These are phyloP conservation scores for Myrmaecium sp. DNA, from an alignment of 2,329 filamentous ascomycete species.

Conservation along the genomic window DNA sequence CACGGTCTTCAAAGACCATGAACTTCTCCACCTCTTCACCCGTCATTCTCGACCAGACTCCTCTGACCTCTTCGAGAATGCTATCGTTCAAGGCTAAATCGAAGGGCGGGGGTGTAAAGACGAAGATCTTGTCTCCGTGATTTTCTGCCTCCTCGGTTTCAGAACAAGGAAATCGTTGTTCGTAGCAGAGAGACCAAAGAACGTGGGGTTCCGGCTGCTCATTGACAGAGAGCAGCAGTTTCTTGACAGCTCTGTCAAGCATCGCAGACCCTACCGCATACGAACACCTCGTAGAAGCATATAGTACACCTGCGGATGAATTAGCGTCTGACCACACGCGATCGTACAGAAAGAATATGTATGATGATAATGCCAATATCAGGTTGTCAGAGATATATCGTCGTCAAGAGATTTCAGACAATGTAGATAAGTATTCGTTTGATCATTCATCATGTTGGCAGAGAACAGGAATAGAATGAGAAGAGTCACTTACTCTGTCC, in stretches of 20 bases:
- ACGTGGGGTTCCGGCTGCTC: constrained; percentile 20
- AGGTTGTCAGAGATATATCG: constrained; percentile 78
- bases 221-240: constrained; percentile 23
- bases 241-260: constrained; percentile 24
- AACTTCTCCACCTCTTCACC: constrained; percentile 41
- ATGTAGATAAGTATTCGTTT: constrained; percentile 99
- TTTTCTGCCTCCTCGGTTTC: constrained; percentile 11
- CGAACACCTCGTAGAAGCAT: constrained; percentile 30
- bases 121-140: constrained; percentile 26
- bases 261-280: constrained; percentile 17
- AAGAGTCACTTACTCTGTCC: constrained; percentile 65
- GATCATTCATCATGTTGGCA: constrained; percentile 64
- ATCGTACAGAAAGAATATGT: constrained; percentile 7
- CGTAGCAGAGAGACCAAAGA: constrained; percentile 38
- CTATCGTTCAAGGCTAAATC: constrained; percentile 61
- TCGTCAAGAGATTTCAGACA: constrained; percentile 90
- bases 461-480: constrained; percentile 5
- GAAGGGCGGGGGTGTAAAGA: constrained; percentile 41
- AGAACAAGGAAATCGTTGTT: constrained; percentile 22
- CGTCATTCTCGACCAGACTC: constrained; percentile 51
- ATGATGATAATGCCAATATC: constrained; percentile 35
- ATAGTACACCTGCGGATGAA: constrained; percentile 40
- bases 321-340: constrained; percentile 6
- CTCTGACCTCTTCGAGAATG: constrained; percentile 47
- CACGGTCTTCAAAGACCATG: constrained; percentile 63